These are phyloP conservation scores for Aspergillus pseudoglaucus DNA, from an alignment of 2,329 filamentous ascomycete species.

Conservation along the genomic window DNA sequence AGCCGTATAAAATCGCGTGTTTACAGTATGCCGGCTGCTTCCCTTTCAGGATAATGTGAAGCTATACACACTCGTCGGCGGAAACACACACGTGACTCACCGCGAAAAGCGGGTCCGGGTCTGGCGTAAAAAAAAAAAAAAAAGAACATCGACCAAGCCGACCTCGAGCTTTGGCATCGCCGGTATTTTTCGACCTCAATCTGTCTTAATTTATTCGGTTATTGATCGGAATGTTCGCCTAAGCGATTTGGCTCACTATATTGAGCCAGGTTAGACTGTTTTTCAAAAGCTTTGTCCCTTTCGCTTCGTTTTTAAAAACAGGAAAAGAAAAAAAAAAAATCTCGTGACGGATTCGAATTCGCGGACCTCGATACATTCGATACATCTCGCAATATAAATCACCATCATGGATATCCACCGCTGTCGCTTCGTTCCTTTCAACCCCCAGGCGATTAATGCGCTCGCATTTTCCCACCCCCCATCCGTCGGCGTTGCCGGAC, in stretches of 20 bases:
- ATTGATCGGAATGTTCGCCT: slow-evolving; percentile 15
- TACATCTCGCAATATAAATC: not conserved
- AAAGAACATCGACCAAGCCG: slow-evolving; percentile 12
- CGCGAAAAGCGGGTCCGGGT: slow-evolving; percentile 10
- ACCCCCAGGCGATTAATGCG: slow-evolving; percentile 85
- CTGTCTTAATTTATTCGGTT: not conserved
- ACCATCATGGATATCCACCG: slow-evolving; percentile 85
- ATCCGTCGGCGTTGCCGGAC: slow-evolving; percentile 38
- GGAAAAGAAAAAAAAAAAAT: slow-evolving; percentile 10
- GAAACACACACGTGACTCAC: not conserved
- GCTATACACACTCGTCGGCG: not conserved
- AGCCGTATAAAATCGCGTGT: too few species aligned
- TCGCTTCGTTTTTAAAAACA: slow-evolving; percentile 5
- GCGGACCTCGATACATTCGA: slow-evolving; percentile 4
- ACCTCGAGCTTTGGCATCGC: slow-evolving; percentile 13
- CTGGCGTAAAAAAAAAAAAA: slow-evolving; percentile 22
- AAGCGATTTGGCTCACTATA: slow-evolving; percentile 11
- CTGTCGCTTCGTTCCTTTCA: slow-evolving; percentile 90
- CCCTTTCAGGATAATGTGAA: not conserved
- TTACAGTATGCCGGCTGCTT: too few species aligned
- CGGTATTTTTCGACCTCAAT: slow-evolving; percentile 1
- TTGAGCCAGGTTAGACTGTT: slow-evolving; percentile 13
- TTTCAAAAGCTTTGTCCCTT: slow-evolving; percentile 7
- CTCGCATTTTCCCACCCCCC: slow-evolving; percentile 82
- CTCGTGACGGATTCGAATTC: slow-evolving; percentile 11